Evolutionary conservation across 495 filamentous ascomycete species (phyloP).

Genomic region (Neurospora pannonica): DNA sequence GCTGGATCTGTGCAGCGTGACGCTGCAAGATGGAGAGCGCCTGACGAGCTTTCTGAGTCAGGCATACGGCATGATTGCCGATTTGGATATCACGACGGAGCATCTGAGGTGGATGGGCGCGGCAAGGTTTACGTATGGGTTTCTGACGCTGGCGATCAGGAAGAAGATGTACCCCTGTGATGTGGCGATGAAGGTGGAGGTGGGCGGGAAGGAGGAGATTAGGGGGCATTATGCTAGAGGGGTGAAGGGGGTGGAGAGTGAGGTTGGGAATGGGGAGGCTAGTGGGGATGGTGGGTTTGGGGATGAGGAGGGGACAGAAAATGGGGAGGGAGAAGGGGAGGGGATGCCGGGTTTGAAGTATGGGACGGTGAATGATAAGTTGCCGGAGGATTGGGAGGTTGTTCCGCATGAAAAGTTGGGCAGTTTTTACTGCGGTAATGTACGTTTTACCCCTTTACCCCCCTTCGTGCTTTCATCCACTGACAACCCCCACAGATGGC

Average conservation of each 20-base stretch:
- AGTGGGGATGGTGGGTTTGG: constrained; percentile 10
- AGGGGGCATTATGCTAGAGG: constrained; percentile 53
- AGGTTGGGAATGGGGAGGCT: constrained; percentile 7
- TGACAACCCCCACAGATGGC: constrained; percentile 54
- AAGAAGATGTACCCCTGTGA: constrained; percentile 81
- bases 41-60: constrained; percentile 86
- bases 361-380: constrained; percentile 65
- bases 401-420: constrained; percentile 67
- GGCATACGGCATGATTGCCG: constrained; percentile 81
- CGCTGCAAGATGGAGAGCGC: constrained; percentile 56
- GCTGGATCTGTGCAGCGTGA: constrained; percentile 78
- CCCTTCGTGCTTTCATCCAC: no score
- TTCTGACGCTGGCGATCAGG: constrained; percentile 59
- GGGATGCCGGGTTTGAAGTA: constrained; percentile 66
- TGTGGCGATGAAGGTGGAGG: constrained; percentile 70
- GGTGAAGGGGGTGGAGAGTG: neutral
- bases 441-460: constrained; percentile 19
- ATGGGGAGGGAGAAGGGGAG: constrained; percentile 1
- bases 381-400: constrained; percentile 67
- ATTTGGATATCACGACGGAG: constrained; percentile 81
- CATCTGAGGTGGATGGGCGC: constrained; percentile 87
- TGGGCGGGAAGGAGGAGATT: constrained; percentile 66
- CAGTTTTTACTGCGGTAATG: constrained; percentile 90
- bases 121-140: constrained; percentile 74
- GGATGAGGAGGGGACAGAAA: constrained; percentile 5